These are phyloP conservation scores for Exophiala calicioides DNA, from an alignment of 2,329 filamentous ascomycete genomes.

Conservation along the genomic window DNA sequence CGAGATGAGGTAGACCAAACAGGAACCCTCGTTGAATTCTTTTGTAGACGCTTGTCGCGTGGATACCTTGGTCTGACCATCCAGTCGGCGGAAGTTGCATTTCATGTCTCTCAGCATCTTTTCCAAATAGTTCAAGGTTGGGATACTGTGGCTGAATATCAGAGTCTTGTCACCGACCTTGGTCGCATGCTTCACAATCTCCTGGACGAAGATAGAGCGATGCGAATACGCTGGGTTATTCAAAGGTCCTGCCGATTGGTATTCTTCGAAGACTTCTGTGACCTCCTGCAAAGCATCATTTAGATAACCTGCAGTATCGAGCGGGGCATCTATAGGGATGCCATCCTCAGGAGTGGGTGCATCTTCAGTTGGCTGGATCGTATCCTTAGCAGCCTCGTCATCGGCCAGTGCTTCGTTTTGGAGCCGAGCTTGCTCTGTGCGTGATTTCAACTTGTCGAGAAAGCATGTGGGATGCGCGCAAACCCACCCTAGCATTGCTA, in stretches of 20 bases:
- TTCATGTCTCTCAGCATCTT: slow-evolving; percentile 53
- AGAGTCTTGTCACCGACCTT: slow-evolving; percentile 70
- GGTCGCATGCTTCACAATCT: slow-evolving; percentile 68
- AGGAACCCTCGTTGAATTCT: slow-evolving; percentile 61
- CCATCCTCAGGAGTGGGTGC: slow-evolving; percentile 13
- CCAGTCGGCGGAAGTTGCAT: slow-evolving; percentile 59
- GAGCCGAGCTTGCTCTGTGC: slow-evolving; percentile 20
- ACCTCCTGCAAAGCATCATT: slow-evolving; percentile 17
- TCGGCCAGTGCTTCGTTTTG: not conserved
- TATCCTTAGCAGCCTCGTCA: not conserved
- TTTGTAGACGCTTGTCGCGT: slow-evolving; percentile 66
- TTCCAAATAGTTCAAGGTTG: slow-evolving; percentile 69
- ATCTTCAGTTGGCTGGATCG: slow-evolving; percentile 14
- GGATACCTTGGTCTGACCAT: slow-evolving; percentile 62
- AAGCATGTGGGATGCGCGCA: slow-evolving; percentile 62
- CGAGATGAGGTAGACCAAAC: slow-evolving; percentile 72
- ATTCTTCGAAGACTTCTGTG: slow-evolving; percentile 26
- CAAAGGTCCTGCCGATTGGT: slow-evolving; percentile 34
- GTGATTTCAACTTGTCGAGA: slow-evolving; percentile 50
- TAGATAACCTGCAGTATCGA: slow-evolving; percentile 16
- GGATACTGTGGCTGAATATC: slow-evolving; percentile 74
- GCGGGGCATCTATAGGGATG: slow-evolving; percentile 6
- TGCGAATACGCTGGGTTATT: slow-evolving; percentile 60
- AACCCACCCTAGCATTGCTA: slow-evolving; percentile 55
- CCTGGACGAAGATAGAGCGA: slow-evolving; percentile 67